phyloP scores from a whole-genome alignment of 2,329 filamentous ascomycete genomes.

The Exophiala spinifera region DNA sequence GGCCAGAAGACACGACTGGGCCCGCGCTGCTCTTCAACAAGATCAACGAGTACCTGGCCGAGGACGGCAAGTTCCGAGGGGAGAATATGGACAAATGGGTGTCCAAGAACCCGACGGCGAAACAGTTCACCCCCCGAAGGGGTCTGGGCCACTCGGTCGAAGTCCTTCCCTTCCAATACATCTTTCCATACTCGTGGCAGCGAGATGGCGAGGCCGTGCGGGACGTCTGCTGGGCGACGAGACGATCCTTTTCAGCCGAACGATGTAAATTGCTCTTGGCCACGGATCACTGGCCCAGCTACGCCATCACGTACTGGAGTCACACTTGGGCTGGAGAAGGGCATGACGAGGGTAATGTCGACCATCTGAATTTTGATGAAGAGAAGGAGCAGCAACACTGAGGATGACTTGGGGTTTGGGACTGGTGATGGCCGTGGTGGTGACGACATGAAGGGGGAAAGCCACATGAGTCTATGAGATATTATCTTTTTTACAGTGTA shows the following conservation, averaged over 20 bases:
- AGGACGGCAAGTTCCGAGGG: constrained; percentile 12
- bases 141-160: constrained; percentile 24
- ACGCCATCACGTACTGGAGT: constrained; percentile 30
- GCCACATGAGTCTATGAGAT: background rate
- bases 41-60: constrained; percentile 18
- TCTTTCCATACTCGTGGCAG: constrained; percentile 30
- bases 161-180: constrained; percentile 24
- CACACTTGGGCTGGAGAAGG: constrained; percentile 26
- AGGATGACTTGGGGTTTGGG: background rate
- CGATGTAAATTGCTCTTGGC: constrained; percentile 27
- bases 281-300: constrained; percentile 27
- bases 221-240: constrained; percentile 23
- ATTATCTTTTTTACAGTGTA: too few relatives aligned
- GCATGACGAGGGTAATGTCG: constrained; percentile 21
- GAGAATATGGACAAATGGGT: constrained; percentile 22
- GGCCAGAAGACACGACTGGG: constrained; percentile 25
- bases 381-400: background rate
- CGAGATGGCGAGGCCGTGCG: constrained; percentile 26
- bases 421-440: background rate
- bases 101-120: constrained; percentile 23
- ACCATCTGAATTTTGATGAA: constrained; percentile 5
- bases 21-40: constrained; percentile 24
- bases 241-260: constrained; percentile 21
- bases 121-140: constrained; percentile 21
- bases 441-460: background rate